Evolutionary conservation across 352 stramenopile species (phyloP), one percentile per base, ranked within the genome.

Genomic region (Discostella stelligera): DNA sequence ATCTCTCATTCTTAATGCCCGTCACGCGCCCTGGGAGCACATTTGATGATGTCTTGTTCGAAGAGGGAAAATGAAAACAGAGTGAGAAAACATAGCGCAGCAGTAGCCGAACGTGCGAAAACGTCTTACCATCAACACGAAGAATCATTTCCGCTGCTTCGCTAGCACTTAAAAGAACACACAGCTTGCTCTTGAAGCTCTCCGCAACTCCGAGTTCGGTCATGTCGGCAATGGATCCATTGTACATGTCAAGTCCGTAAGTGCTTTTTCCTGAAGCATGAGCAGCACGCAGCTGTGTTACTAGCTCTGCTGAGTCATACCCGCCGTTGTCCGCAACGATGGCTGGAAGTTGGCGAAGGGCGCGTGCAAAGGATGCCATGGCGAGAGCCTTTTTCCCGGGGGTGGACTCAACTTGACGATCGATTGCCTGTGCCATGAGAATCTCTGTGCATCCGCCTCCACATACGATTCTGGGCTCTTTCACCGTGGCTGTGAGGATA

Each of bases 121-220:
- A 32, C 2, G 48, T 55, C 70, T 71, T 98, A 90, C 98, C 96
- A 87, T 99, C 98, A 71, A 99, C 97, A 80, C 98, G 92, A 71
- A 99, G 88, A 87, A 99, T 98, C 96, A 99, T 99, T 85, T 99
- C 97, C 3, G 97, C 97, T 3, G 98, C 97, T 87, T 99, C 98
- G 7, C 95, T 95, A 0, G 97, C 97, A 80, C 95, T 98, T 39
- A 98, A 93, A 5, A 99, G 84, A 71, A 99, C 97, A 78, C 98
- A 95, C 73, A 97, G 93, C 88, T 99, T 99, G 84, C 92, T 97
- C 82, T 97, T 97, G 70, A 88, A 93, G 41, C 93, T 91, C 84
- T 99, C 98, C 64, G 95, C 94, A 73, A 99, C 97, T 74, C 97
- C 97, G n/a, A 99, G 86, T 74, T 95, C 89, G 23, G 95, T 90